Percentiles rank a stretch among this genome's conserved stretches.
Conservation (phyloP, 2,329 filamentous ascomycete genomes). For the Ophiostoma angusticollis region DNA sequence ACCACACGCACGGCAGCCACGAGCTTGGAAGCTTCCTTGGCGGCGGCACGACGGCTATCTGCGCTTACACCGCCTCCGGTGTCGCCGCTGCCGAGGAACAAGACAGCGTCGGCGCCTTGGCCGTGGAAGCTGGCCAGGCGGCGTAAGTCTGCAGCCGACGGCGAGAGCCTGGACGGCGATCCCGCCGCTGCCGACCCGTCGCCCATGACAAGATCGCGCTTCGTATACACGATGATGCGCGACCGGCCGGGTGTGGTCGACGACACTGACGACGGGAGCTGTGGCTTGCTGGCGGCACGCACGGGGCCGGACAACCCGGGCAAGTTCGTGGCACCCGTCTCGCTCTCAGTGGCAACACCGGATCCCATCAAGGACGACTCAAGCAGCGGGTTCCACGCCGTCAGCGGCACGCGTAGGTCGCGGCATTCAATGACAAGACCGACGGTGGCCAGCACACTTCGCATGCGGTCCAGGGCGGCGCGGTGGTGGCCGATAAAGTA, state of each 20-base stretch:
- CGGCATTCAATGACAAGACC: conserved; percentile 89
- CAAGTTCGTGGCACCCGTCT: background rate
- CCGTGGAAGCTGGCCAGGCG: conserved; percentile 27
- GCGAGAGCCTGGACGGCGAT: background rate
- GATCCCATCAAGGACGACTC: conserved; percentile 58
- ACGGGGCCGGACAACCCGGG: conserved; percentile 7
- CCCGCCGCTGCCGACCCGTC: background rate
- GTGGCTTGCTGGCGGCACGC: background rate
- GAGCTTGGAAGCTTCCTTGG: conserved; percentile 20
- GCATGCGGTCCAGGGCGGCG: conserved; percentile 70
- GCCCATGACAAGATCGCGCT: conserved; percentile 56
- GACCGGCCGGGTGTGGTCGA: conserved; percentile 48
- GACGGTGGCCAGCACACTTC: conserved; percentile 63
- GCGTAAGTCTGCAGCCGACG: conserved; percentile 15
- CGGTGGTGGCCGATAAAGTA: conserved; percentile 94
- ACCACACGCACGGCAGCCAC: conserved; percentile 37
- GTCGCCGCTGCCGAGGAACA: conserved; percentile 31
- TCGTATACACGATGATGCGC: conserved; percentile 82
- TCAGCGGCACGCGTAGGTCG: conserved; percentile 81
- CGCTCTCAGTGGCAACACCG: conserved; percentile 2
- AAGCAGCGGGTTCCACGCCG: conserved; percentile 80
- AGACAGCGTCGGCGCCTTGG: conserved; percentile 22
- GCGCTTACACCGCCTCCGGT: conserved; percentile 24
- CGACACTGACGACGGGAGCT: background rate
- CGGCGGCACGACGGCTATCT: conserved; percentile 18